Evolutionary conservation across 192 early-diverging fungal species (phyloP).

Genomic region (Gigaspora rosea): DNA sequence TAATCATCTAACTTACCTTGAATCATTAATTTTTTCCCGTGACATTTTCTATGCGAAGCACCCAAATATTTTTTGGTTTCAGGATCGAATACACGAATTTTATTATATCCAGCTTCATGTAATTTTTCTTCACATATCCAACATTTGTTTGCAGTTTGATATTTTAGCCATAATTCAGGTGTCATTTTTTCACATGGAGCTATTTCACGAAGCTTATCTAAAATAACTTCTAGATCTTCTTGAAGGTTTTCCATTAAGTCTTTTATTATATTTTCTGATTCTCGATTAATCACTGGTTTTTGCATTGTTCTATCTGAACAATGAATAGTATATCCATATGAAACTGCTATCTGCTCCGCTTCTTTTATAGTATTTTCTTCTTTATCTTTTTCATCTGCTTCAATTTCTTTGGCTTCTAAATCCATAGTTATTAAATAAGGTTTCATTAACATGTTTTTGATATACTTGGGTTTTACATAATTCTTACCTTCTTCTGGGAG

Average conservation of each 20-base stretch:
- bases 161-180: conserved; percentile 13
- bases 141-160: conserved; percentile 17
- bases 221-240: conserved; percentile 23
- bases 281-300: conserved; percentile 20
- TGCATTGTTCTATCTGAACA: conserved; percentile 22
- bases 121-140: conserved; percentile 19
- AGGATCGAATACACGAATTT: conserved; percentile 24
- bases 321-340: conserved; percentile 23
- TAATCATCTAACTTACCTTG: no score
- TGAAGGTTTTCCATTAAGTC: conserved; percentile 25
- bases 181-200: conserved; percentile 20
- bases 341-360: conserved; percentile 23
- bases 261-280: conserved; percentile 27
- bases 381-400: conserved; percentile 12
- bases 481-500: not conserved
- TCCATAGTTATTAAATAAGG: conserved; percentile 18
- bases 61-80: conserved; percentile 26
- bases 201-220: conserved; percentile 13
- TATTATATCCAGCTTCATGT: conserved; percentile 26
- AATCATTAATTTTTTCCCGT: no score
- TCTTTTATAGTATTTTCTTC: conserved; percentile 25
- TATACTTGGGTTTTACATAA: conserved; percentile 29
- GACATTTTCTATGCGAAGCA: conserved; percentile 25
- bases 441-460: conserved; percentile 27
- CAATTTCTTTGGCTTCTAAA: conserved; percentile 22